Conservation (phyloP, 2,329 filamentous ascomycete species). For the Dactylonectria estremocensis region DNA sequence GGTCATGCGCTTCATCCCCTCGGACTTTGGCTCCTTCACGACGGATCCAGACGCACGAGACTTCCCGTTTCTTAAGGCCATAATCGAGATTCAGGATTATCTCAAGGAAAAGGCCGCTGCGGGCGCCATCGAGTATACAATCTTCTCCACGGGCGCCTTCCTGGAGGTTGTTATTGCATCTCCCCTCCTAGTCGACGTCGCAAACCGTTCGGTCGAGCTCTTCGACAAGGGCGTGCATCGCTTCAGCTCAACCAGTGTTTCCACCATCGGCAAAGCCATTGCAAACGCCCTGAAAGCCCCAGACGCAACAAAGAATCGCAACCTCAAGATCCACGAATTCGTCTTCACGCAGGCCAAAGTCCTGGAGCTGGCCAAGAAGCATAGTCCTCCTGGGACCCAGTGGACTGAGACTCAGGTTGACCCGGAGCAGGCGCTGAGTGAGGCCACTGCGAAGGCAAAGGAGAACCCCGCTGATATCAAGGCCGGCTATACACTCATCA, state of each 20-base stretch:
- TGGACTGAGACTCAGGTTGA: conserved; percentile 12
- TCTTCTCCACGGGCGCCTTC: conserved; percentile 12
- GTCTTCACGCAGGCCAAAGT: conserved; percentile 22
- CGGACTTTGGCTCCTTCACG: conserved; percentile 13
- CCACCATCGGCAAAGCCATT: conserved; percentile 18
- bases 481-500: neutral
- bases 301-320: conserved; percentile 21
- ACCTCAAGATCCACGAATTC: conserved; percentile 11
- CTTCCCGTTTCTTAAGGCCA: neutral
- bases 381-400: neutral
- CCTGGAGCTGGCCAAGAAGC: conserved; percentile 18
- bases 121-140: conserved; percentile 17
- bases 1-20: conserved; percentile 20
- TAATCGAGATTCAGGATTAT: conserved; percentile 9
- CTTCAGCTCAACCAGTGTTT: conserved; percentile 17
- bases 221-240: conserved; percentile 8
- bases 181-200: conserved; percentile 7
- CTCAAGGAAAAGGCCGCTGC: conserved; percentile 16
- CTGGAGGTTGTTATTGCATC: conserved; percentile 4
- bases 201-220: neutral
- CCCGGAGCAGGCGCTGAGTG: neutral
- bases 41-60: conserved; percentile 6
- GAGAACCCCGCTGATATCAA: conserved; percentile 6
- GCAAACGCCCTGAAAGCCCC: conserved; percentile 6
- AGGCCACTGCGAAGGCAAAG: neutral